phyloP scores from a whole-genome alignment of 306 rosid species.

The Clitoria ternatea region DNA sequence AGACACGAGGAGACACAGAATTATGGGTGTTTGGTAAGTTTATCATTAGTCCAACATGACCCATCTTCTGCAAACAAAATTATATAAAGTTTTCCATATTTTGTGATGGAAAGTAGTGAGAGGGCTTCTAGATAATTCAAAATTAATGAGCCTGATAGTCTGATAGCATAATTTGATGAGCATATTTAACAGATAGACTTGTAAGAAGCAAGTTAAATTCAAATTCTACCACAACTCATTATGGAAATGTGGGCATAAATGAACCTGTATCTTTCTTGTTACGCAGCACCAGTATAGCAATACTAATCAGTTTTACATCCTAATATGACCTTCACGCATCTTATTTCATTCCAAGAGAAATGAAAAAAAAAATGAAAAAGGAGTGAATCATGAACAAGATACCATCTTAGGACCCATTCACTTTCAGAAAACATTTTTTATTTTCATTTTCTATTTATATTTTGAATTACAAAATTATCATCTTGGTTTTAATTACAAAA shows the following conservation, averaged over 20 bases:
- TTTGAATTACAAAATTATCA: no score
- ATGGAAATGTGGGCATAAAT: neutral
- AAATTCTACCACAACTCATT: neutral
- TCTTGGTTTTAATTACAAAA: no score
- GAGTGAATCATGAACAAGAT: constrained; percentile 4
- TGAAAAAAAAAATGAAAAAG: neutral
- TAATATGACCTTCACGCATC: neutral
- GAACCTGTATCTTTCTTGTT: neutral
- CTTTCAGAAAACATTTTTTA: no score
- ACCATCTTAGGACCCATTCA: no score
- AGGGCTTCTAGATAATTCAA: neutral
- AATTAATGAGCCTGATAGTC: neutral
- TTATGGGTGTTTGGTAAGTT: neutral
- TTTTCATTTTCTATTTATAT: no score
- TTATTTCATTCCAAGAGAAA: neutral
- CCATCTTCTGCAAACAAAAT: neutral
- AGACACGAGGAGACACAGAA: neutral
- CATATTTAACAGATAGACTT: constrained; percentile 12
- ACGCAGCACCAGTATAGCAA: constrained; percentile 9
- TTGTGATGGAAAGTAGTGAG: neutral
- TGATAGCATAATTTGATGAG: neutral
- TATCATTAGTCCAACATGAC: neutral
- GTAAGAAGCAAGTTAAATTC: neutral
- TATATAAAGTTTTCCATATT: neutral
- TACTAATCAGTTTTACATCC: neutral